These are phyloP conservation scores for Isoetes engelmannii DNA, from an alignment of 83 land plant species.

Conservation along the genomic window DNA sequence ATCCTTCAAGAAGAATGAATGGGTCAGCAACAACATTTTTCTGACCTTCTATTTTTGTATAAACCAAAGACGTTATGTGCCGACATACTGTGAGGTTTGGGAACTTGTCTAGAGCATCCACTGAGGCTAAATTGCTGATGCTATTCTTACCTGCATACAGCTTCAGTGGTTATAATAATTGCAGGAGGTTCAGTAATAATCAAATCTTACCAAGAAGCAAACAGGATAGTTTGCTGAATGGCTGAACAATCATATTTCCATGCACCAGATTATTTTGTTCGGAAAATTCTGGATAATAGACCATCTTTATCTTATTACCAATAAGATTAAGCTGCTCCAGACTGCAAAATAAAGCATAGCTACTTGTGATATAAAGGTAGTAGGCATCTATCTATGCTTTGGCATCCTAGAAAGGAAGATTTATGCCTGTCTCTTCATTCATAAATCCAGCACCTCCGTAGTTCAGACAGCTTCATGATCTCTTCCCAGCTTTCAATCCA, in stretches of 20 bases:
- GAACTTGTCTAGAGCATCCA: conserved; percentile 66
- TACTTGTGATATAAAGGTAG: too few species aligned
- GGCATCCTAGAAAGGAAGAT: too few species aligned
- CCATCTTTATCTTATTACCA: conserved; percentile 46
- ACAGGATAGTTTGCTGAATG: conserved; percentile 60
- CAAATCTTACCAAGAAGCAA: conserved; percentile 66
- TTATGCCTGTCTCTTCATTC: too few species aligned
- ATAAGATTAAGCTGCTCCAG: conserved; percentile 79
- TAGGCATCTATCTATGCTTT: too few species aligned
- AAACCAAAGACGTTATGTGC: not conserved
- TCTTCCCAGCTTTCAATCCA: conserved; percentile 66
- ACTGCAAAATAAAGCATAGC: conserved; percentile 30
- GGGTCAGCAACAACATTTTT: too few species aligned
- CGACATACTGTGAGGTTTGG: conserved; percentile 57
- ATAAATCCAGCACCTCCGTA: conserved; percentile 44
- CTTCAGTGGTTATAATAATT: not conserved
- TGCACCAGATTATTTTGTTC: not conserved
- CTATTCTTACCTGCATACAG: conserved; percentile 54
- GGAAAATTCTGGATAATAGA: conserved; percentile 43
- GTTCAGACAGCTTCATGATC: conserved; percentile 57
- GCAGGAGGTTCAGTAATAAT: not conserved
- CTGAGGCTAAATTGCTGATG: conserved; percentile 60
- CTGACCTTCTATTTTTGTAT: not conserved
- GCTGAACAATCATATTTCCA: conserved; percentile 2
- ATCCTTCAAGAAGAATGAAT: conserved; percentile 45